Base-by-base conservation (phyloP, 345 rosid genomes). In the Eucalyptus regnans region DNA sequence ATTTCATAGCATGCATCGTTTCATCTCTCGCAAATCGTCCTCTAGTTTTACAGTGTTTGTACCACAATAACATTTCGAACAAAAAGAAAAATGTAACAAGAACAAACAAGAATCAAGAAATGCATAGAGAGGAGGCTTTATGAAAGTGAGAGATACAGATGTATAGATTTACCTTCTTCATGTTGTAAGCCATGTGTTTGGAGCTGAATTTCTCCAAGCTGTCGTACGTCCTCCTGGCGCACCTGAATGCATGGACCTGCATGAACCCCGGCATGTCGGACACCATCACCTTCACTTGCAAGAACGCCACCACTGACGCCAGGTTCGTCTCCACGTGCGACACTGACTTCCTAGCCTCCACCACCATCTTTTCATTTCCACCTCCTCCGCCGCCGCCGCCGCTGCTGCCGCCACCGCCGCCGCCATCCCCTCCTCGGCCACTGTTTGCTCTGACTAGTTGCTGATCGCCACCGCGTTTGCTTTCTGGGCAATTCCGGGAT, bases 181-280 rank as follows among this genome's bases (percentile, higher is more conserved):
- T 94, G 93, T 95, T 95, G 89, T 91, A 95, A 91, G 99, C 99
- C 92, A 96, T 93, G 93, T 94, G 96, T 88, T 91, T 96, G 41
- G 98, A 66, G 94, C 99, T 97, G 81, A 95, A 95, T 87, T 92
- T 94, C 91, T 95, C 98, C 92, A 94, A 95, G 91, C 95, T 91
- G 88, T 96, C 97, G 48, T 92, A 94, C 44, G 95, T 95, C 88
- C 89, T 92, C 83, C 99, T 93, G 22, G 98, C 97, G 88, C 97
- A 96, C 89, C 95, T 91, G 86, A 97, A 95, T 86, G 98, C 99
- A 92, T 95, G 99, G 50, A 92, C 95, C 88, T 96, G 99, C 99
- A 97, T 97, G 93, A 91, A 94, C 79, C 94, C 97, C 46, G 98
- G 97, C 99, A 97, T 97, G 89, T 97, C 99, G 22, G 93, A 87